Base-by-base conservation (phyloP, 73 alveolate genomes). In the Halteria grandinella region DNA sequence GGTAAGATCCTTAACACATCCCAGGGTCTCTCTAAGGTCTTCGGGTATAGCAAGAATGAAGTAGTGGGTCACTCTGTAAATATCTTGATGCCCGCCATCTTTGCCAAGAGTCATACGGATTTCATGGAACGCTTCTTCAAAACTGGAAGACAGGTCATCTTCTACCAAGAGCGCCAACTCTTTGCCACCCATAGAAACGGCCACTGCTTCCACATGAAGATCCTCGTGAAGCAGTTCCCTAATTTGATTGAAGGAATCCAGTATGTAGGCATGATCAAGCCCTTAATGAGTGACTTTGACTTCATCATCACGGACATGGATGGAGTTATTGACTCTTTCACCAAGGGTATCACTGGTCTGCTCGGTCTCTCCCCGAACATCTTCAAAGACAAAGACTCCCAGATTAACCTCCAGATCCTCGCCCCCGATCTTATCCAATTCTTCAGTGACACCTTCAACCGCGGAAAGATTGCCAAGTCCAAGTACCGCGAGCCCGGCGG, bases 41-140 rank as follows among this genome's bases (percentile, higher is more conserved):
- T 75, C 31, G 87, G 87, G 17, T 58, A 59, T 44, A 58, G 63
- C 43, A 75, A 75, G 29, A 39, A 54, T 12, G 87, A 75, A 36
- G 87, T 75, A 7, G 44, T 75, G 7, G 87, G 87, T 14, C 79
- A 75, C 32, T 39, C 77, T 36, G 34, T 75, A 1, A 75, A 58
- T 32, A 75, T 75, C n/a, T 52, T 75, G 15, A 75, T 75, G 87
- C 87, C 87, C 36, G 37, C 87, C 34, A 75, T 75, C 25, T 75
- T 75, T 45, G 77, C 69, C 43, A 75, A 75, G 45, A 75, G 44
- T 10, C 87, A 75, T 28, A 27, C 62, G 2, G 87, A 75, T 28
- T 75, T 75, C 39, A 75, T 75, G 87, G 87, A 75, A 18, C 41
- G 87, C 28, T 75, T 41, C 71, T 75, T 75, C 47, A 57, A 71